Evolutionary conservation across 73 alveolate genomes (phyloP).

Genomic region (Paramecium pentaurelia): DNA sequence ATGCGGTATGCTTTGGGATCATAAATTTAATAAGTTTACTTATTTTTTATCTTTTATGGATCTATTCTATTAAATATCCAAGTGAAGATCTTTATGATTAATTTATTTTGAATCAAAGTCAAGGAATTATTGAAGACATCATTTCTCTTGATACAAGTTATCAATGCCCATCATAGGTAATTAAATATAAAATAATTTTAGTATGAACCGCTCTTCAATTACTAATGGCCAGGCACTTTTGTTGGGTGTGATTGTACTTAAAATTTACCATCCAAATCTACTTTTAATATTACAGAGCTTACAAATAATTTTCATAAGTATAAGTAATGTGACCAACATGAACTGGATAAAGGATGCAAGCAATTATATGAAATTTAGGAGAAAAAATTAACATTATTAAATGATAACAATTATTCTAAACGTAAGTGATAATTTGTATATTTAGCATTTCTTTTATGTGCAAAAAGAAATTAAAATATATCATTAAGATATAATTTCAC

Average conservation of each 20-base stretch:
- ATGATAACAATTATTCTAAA: background rate
- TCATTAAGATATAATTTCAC: background rate
- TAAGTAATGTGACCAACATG: background rate
- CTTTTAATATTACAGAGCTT: background rate
- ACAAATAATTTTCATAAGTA: too few species aligned
- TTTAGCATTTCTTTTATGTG: constrained; percentile 27
- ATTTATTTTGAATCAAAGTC: background rate
- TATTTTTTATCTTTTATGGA: background rate
- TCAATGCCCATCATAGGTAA: background rate
- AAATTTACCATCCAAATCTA: background rate
- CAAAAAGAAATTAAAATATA: background rate
- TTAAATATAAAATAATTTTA: background rate
- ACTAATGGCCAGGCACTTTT: background rate
- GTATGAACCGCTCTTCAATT: background rate
- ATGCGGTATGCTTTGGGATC: background rate
- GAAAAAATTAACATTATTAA: background rate
- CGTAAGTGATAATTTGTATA: background rate
- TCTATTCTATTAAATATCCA: background rate
- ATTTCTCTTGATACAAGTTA: background rate
- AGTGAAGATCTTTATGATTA: background rate
- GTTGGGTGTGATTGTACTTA: constrained; percentile 9
- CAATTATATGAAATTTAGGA: background rate
- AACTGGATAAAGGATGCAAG: background rate
- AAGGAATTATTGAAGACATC: background rate
- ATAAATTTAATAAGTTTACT: background rate